Conservation (phyloP, 2,329 filamentous ascomycete genomes). For the Monosporascus sp. region DNA sequence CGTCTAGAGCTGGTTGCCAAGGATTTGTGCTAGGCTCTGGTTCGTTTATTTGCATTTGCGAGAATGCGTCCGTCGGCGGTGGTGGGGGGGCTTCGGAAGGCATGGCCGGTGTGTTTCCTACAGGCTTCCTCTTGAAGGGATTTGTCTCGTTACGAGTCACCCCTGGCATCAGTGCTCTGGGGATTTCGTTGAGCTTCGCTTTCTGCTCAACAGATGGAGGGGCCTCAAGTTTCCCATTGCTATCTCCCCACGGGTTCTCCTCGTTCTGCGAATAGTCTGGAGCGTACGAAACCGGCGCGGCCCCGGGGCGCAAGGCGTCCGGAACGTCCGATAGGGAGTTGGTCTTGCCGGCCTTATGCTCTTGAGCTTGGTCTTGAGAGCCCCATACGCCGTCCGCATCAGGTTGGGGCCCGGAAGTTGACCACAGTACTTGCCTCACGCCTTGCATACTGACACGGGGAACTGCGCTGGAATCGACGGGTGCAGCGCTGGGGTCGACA, state of each 20-base stretch:
- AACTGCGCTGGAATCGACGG: constrained; percentile 18
- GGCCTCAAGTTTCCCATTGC: constrained; percentile 3
- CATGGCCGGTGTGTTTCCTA: constrained; percentile 16
- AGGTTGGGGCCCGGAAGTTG: constrained; percentile 27
- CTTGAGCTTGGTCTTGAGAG: constrained; percentile 4
- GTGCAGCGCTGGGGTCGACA: constrained; percentile 21
- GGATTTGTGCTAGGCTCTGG: constrained; percentile 35
- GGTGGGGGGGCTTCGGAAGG: constrained; percentile 13
- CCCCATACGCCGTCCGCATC: constrained; percentile 27
- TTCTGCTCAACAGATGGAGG: constrained; percentile 6
- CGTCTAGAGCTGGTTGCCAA: constrained; percentile 36
- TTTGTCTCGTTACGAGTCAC: constrained; percentile 41
- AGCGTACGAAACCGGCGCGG: constrained; percentile 9
- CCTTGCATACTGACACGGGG: constrained; percentile 21
- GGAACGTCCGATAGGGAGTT: constrained; percentile 25
- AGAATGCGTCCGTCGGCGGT: constrained; percentile 33
- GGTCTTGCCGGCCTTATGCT: constrained; percentile 4
- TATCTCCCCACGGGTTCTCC: constrained; percentile 32
- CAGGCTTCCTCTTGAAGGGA: constrained; percentile 48
- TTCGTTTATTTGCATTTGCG: constrained; percentile 39
- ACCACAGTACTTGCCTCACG: constrained; percentile 27
- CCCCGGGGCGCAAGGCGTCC: constrained; percentile 28
- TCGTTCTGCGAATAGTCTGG: constrained; percentile 26
- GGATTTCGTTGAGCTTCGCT: constrained; percentile 21
- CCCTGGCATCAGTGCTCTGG: constrained; percentile 27